A percentile compares a stretch with the other conserved stretches of the same genome.
These are phyloP conservation scores for Paraphysoderma sedebokerense DNA, from an alignment of 371 early-diverging fungal genomes.

Conservation along the genomic window DNA sequence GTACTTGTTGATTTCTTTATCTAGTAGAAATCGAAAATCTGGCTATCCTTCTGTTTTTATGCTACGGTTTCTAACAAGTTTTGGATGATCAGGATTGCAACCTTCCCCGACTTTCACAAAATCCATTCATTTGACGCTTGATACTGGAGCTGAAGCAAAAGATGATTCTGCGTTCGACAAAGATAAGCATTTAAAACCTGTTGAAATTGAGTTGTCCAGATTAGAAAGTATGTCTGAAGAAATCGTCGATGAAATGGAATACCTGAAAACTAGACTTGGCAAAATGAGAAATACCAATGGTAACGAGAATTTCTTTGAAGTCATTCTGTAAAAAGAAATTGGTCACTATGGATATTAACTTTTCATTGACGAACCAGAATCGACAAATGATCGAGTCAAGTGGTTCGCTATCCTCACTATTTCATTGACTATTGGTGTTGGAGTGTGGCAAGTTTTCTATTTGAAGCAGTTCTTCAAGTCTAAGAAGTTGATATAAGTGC, in stretches of 20 bases:
- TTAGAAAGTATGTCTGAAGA: constrained; percentile 57
- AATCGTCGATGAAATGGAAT: constrained; percentile 60
- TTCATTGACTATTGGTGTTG: constrained; percentile 40
- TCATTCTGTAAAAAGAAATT: not conserved
- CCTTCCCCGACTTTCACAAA: constrained; percentile 34
- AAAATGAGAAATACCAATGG: constrained; percentile 77
- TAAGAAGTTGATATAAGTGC: constrained; percentile 70
- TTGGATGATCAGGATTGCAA: constrained; percentile 24
- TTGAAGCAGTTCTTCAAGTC: constrained; percentile 65
- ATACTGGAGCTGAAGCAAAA: constrained; percentile 71
- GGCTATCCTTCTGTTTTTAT: not conserved
- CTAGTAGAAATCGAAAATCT: not conserved
- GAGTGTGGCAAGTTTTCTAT: constrained; percentile 66
- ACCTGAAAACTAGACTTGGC: constrained; percentile 55
- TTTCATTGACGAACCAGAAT: constrained; percentile 23
- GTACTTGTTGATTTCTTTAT: not conserved
- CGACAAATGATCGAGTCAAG: constrained; percentile 65
- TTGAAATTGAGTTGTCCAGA: constrained; percentile 68
- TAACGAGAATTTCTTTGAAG: constrained; percentile 12
- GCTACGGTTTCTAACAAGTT: not conserved
- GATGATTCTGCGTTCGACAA: constrained; percentile 41
- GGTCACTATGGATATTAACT: too few species aligned
- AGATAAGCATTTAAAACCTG: constrained; percentile 65
- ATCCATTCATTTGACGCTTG: constrained; percentile 50
- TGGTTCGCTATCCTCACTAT: constrained; percentile 56